Percentiles rank a stretch among this genome's conserved stretches.
These are phyloP conservation scores for Sporothrix mexicana DNA, from an alignment of 2,329 filamentous ascomycete species.

Conservation along the genomic window DNA sequence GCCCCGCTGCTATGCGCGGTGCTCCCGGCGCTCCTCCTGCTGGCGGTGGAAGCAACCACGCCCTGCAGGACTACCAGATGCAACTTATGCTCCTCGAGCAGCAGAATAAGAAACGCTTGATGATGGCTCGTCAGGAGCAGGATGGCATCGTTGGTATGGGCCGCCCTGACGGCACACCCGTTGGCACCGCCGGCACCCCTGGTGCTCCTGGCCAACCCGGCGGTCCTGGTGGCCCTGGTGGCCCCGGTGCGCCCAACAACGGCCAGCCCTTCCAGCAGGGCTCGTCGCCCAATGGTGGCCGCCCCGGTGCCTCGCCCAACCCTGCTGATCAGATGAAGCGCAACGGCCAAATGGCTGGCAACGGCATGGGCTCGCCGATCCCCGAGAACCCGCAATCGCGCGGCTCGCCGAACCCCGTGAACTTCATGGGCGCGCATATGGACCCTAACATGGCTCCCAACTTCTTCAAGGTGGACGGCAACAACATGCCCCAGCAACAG, in stretches of 20 bases:
- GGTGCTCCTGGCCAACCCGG: slow-evolving; percentile 52
- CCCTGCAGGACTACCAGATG: slow-evolving; percentile 87
- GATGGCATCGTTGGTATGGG: slow-evolving; percentile 62
- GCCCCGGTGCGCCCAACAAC: slow-evolving; percentile 61
- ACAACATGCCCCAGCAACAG: slow-evolving; percentile 56
- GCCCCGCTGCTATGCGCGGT: slow-evolving; percentile 63
- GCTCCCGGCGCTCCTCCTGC: slow-evolving; percentile 56
- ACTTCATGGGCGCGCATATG: slow-evolving; percentile 68
- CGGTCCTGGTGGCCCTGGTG: slow-evolving; percentile 58
- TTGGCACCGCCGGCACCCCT: slow-evolving; percentile 41
- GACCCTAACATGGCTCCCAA: slow-evolving; percentile 65
- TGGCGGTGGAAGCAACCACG: slow-evolving; percentile 71
- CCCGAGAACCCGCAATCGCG: slow-evolving; percentile 71
- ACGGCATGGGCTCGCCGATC: slow-evolving; percentile 72
- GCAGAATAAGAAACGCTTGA: slow-evolving; percentile 83
- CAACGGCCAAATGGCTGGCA: slow-evolving; percentile 72
- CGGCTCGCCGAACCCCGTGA: slow-evolving; percentile 66
- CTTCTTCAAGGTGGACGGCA: slow-evolving; percentile 60
- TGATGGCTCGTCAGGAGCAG: slow-evolving; percentile 83
- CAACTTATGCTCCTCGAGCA: slow-evolving; percentile 82
- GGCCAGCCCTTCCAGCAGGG: slow-evolving; percentile 67
- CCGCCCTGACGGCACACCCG: slow-evolving; percentile 33
- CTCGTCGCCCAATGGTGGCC: slow-evolving; percentile 71
- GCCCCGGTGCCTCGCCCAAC: slow-evolving; percentile 75
- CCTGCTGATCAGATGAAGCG: slow-evolving; percentile 81